These are phyloP conservation scores for Suillus plorans DNA, from an alignment of 768 basidiomycete species.

Conservation along the genomic window DNA sequence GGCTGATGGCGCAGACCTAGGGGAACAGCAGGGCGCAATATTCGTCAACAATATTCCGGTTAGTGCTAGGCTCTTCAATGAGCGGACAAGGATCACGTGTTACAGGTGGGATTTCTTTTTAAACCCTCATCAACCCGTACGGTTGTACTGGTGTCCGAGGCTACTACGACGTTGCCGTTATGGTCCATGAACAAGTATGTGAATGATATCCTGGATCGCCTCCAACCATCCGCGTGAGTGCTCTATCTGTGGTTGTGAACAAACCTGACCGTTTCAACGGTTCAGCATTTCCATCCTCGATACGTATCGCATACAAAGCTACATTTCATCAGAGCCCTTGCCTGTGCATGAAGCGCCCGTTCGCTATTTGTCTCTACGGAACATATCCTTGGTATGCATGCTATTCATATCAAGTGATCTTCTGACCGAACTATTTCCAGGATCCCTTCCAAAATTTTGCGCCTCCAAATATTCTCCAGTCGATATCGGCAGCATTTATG, in stretches of 20 bases:
- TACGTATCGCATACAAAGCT: conserved; percentile 48
- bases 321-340: conserved; percentile 38
- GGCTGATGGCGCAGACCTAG: conserved; percentile 51
- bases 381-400: conserved; percentile 8
- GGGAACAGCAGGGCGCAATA: conserved; percentile 49
- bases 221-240: conserved; percentile 48
- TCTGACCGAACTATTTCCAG: conserved; percentile 23
- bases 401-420: background rate
- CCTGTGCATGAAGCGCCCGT: conserved; percentile 47
- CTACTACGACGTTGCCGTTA: conserved; percentile 44
- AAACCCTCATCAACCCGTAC: conserved; percentile 47
- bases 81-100: background rate
- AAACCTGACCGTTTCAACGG: background rate
- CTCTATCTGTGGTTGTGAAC: background rate
- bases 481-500: conserved; percentile 55
- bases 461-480: conserved; percentile 58
- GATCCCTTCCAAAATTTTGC: conserved; percentile 39
- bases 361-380: conserved; percentile 46
- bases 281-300: conserved; percentile 52
- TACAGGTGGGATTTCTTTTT: conserved; percentile 53
- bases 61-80: conserved; percentile 1
- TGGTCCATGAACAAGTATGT: conserved; percentile 52
- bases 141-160: conserved; percentile 54
- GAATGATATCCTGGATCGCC: conserved; percentile 35
- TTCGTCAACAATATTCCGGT: conserved; percentile 49